Evolutionary conservation across 768 basidiomycete genomes (phyloP), one percentile per base, ranked within the genome.

Genomic region (Termitomyces heimii): DNA sequence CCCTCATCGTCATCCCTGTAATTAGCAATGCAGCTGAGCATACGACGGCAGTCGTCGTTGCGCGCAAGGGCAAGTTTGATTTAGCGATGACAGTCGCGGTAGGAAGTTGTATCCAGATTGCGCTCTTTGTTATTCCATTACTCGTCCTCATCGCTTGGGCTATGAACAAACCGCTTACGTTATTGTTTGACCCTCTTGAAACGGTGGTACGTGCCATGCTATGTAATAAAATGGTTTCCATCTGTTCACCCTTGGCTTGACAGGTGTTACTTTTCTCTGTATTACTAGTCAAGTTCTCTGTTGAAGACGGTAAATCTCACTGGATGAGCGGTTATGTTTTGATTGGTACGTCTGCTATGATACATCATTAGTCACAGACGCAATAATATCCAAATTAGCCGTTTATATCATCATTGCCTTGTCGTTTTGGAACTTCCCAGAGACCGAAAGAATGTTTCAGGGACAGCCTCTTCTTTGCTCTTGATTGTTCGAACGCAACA

Each of bases 251-350:
- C 34, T 2, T 0, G 13, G 48, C 20, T 37, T 52, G 34, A 34
- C 56, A 70, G 70, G 69, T 72, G 9, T 55, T 75, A 46, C 76
- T 75, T 64, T 71, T 77, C 53, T 71, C 74, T 22, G 75, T 75
- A 14, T 58, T 75, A 22, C 65, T 79, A 32, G 75, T 74, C 48
- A 77, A 73, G 63, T 78, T 79, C 35, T 71, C 72, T 18, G 70
- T 79, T 6, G 80, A 77, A 62, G 71, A 78, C 45, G 78, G 77
- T 20, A 79, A 77, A 62, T 73, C 76, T 24, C 75, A 77, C 50
- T 80, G 77, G 78, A 73, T 78, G 66, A 77, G 77, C 60, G 74
- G 74, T 5, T 60, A 74, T 31, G 71, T 70, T 9, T 62, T 76
- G 20, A 70, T 75, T 13, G 69, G 71, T 72, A 54, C 54, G 69